These are phyloP conservation scores for Epipyxis sp. DNA, from an alignment of 108 stramenopile species.

Conservation along the genomic window DNA sequence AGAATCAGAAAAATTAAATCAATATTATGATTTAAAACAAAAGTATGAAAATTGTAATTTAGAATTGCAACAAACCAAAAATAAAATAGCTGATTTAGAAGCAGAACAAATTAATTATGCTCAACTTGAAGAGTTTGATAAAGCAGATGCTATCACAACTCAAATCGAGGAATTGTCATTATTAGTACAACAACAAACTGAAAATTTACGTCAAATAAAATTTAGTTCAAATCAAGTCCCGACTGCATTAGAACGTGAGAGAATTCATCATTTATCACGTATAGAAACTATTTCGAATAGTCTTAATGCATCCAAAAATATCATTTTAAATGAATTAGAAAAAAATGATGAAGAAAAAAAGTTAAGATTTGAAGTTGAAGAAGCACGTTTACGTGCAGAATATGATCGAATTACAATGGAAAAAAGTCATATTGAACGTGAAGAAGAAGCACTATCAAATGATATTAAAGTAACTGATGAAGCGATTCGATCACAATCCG, in stretches of 20 bases:
- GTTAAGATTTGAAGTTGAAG: too few species aligned
- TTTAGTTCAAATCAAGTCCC: not conserved
- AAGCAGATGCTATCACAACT: not conserved
- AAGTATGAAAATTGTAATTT: too few species aligned
- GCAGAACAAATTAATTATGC: not conserved
- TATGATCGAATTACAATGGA: not conserved
- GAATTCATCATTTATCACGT: not conserved
- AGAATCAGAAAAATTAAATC: too few species aligned
- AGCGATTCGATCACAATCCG: not conserved
- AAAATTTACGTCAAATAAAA: not conserved
- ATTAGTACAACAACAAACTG: not conserved
- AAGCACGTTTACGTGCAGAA: not conserved
- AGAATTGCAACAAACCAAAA: too few species aligned
- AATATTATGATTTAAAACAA: too few species aligned
- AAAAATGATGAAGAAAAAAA: not conserved
- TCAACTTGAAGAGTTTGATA: not conserved
- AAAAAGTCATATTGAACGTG: not conserved
- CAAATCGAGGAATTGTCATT: not conserved
- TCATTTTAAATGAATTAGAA: not conserved
- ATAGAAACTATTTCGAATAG: not conserved
- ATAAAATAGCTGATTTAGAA: not conserved
- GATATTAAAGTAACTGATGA: not conserved
- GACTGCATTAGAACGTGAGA: not conserved
- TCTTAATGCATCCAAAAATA: not conserved
- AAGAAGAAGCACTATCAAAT: not conserved